These are phyloP conservation scores for Tetratostichococcus sp. DNA, from an alignment of 139 green algal genomes.

Conservation along the genomic window DNA sequence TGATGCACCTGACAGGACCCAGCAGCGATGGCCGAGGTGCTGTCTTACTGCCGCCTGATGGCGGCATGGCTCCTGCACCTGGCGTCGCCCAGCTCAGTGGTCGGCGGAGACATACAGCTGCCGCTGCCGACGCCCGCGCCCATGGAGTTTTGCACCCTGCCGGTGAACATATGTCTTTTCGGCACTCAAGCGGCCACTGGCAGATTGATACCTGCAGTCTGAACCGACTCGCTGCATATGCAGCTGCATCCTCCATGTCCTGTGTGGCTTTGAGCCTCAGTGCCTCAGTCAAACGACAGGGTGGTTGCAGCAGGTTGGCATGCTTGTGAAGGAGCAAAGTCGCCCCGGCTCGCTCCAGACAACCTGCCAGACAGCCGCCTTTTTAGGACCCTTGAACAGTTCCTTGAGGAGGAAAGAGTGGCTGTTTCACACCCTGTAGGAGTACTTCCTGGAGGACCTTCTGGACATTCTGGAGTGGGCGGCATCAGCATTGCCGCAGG, in stretches of 20 bases:
- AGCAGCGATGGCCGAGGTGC: constrained; percentile 42
- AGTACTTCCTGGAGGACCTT: constrained; percentile 91
- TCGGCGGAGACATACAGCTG: constrained; percentile 27
- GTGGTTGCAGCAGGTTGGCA: no score
- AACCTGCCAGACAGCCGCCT: no score
- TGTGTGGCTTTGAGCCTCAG: no score
- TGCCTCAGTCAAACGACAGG: no score
- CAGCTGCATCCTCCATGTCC: no score
- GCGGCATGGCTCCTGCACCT: constrained; percentile 67
- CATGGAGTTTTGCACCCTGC: constrained; percentile 52
- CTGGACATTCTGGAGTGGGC: constrained; percentile 60
- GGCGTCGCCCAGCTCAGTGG: constrained; percentile 27
- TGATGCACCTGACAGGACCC: constrained; percentile 27
- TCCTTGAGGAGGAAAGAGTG: no score
- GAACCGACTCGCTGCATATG: no score
- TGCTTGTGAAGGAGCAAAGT: no score
- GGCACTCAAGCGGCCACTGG: no score
- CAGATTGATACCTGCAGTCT: no score
- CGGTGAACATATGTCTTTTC: constrained; percentile 29
- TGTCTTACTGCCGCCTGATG: constrained; percentile 66
- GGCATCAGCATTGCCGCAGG: constrained; percentile 13
- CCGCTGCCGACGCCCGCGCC: constrained; percentile 57
- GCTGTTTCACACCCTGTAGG: constrained; percentile 32
- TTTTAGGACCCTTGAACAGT: no score
- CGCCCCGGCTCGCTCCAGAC: no score